phyloP scores from a whole-genome alignment of 805 yeast species.

The Hanseniaspora hatyaiensis region DNA sequence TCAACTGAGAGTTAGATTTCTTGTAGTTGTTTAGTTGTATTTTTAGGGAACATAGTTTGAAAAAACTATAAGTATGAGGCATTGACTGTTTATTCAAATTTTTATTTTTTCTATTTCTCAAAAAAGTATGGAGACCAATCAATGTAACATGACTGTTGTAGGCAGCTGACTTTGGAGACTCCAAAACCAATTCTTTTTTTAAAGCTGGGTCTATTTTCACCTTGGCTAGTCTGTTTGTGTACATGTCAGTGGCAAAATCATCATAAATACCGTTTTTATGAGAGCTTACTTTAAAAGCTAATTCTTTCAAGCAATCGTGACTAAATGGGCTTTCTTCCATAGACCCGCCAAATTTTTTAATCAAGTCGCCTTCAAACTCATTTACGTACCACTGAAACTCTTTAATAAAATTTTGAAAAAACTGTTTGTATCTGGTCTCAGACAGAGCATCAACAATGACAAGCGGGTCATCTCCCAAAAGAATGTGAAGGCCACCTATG shows the following conservation, averaged over 20 bases:
- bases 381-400: conserved; percentile 12
- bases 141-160: not conserved
- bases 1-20: not conserved
- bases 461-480: conserved; percentile 1
- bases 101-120: not conserved
- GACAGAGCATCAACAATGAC: not conserved
- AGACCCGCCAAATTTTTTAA: not conserved
- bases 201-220: not conserved
- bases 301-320: not conserved
- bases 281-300: not conserved
- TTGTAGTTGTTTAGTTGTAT: not conserved
- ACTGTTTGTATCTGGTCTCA: not conserved
- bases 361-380: not conserved
- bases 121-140: not conserved
- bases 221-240: not conserved
- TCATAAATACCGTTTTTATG: not conserved
- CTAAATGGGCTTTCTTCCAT: conserved; percentile 10
- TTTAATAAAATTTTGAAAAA: not conserved
- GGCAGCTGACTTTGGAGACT: not conserved
- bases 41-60: not conserved
- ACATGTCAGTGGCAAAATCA: not conserved
- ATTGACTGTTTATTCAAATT: not conserved
- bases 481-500: not conserved
- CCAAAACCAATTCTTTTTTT: not conserved
- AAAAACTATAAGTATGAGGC: not conserved